A percentile compares a stretch with the other conserved stretches of the same genome.
Evolutionary conservation across 441 rosid genomes (phyloP).

Genomic region (Rhodomyrtus psidioides): DNA sequence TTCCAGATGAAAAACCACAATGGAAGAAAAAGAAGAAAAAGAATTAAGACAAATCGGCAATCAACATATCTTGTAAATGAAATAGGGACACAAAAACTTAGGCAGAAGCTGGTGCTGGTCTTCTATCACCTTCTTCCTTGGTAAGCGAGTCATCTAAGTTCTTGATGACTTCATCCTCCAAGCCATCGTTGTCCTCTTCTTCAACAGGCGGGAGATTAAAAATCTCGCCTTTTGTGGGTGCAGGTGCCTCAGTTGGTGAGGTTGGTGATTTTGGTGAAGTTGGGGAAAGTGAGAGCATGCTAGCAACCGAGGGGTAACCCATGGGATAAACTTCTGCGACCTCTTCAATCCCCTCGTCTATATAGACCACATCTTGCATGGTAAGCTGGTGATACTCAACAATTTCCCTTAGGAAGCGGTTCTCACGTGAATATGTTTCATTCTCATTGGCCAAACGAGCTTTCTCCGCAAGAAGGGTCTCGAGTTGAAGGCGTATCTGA

Average conservation of each 20-base stretch:
- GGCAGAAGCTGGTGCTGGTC: constrained; percentile 7
- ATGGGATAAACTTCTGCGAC: constrained; percentile 66
- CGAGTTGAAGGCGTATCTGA: constrained; percentile 91
- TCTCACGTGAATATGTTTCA: constrained; percentile 68
- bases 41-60: not conserved
- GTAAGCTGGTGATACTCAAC: constrained; percentile 92
- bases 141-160: constrained; percentile 10
- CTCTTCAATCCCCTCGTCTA: constrained; percentile 74
- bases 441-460: constrained; percentile 88
- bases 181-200: constrained; percentile 18
- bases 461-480: constrained; percentile 86
- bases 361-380: constrained; percentile 83
- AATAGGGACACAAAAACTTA: not conserved
- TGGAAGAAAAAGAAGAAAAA: constrained; percentile 1
- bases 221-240: constrained; percentile 25
- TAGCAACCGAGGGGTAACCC: constrained; percentile 7
- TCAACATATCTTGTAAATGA: constrained; percentile 1
- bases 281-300: constrained; percentile 44
- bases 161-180: constrained; percentile 17
- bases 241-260: constrained; percentile 24
- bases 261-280: constrained; percentile 41
- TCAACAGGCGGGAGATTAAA: constrained; percentile 13
- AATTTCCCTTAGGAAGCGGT: constrained; percentile 79
- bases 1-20: constrained; percentile 2
- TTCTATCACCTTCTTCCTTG: constrained; percentile 18